These are phyloP conservation scores for Ceratocystiopsis sp. DNA, from an alignment of 2,329 filamentous ascomycete genomes.

Conservation along the genomic window DNA sequence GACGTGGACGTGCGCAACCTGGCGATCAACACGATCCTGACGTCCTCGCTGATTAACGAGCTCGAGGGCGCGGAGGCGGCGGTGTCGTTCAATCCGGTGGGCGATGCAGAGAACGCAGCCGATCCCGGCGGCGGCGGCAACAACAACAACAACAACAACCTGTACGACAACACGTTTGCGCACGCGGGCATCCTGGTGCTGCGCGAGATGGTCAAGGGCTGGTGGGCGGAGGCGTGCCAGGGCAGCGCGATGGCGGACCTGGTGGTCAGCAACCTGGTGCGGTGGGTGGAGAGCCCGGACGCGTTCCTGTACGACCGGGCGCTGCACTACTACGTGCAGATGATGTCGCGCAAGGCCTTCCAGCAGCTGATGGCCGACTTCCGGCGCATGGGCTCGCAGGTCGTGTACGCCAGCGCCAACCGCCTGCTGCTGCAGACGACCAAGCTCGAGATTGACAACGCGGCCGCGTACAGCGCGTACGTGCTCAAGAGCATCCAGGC, in stretches of 20 bases:
- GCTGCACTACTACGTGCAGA: conserved; percentile 92
- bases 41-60: conserved; percentile 91
- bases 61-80: conserved; percentile 80
- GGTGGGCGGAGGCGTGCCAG: conserved; percentile 89
- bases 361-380: conserved; percentile 97
- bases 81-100: conserved; percentile 57
- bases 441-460: conserved; percentile 91
- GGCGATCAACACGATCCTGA: conserved; percentile 93
- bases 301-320: conserved; percentile 93
- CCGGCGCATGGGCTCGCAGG: conserved; percentile 80
- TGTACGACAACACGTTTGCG: conserved; percentile 84
- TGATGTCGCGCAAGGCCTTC: conserved; percentile 95
- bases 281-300: conserved; percentile 88
- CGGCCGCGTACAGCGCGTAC: conserved; percentile 92
- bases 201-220: conserved; percentile 94
- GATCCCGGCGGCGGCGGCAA: conserved; percentile 38
- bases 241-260: conserved; percentile 92
- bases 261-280: conserved; percentile 90
- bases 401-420: conserved; percentile 87
- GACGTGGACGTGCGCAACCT: conserved; percentile 88
- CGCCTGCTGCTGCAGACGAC: conserved; percentile 85
- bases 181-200: conserved; percentile 79
- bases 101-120: conserved; percentile 18
- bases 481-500: conserved; percentile 94
- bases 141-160: conserved; percentile 36